Base-by-base conservation (phyloP, 495 filamentous ascomycete species). In the Hypomontagnella monticulosa region DNA sequence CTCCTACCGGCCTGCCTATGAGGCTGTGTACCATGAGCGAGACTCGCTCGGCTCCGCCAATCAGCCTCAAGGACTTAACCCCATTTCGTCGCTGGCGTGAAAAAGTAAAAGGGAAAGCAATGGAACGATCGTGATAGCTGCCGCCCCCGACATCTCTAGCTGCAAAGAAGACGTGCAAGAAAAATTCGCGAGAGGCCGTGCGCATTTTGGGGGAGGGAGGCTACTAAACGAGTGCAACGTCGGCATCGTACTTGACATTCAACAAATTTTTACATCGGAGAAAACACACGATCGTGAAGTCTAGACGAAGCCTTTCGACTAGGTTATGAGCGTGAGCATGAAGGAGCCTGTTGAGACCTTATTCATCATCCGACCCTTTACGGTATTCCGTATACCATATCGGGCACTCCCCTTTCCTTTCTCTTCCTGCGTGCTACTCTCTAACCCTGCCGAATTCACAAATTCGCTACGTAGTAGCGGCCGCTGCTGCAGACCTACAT, bases 191-290 rank as follows among this genome's bases (percentile, higher is more conserved):
- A 57, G 36, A 41, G 53, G 44, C 55, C 54, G 43, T 59, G 65
- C 65, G 42, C 54, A 6, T 27, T 43, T n/a, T n/a, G n/a, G n/a
- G n/a, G n/a, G n/a, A 57, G 34, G 30, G 37, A 47, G 48, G 46
- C 42, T 44, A 64, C 38, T 69, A 69, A 53, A 64, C 60, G 66
- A 69, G 46, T 69, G 60, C 18, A 69, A 69, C 66, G 51, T 64
- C 66, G 60, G 60, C 38, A 63, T 69, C 48, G 47, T 49, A 44
- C 43, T 43, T 46, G 27, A 55, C 56, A 41, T 66, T 56, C 56
- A 57, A 57, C 57, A 51, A 55, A 49, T 48, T 42, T 49, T 30
- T 34, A 15, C 47, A 34, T 44, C 27, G 55, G 14, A 52, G 40
- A 65, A 52, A 44, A 57, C 41, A 53, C 55, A 54, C 33, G 63